Evolutionary conservation across 1,139 yeast species (phyloP), one percentile per base, ranked within the genome.

Genomic region (Pichia norvegensis): DNA sequence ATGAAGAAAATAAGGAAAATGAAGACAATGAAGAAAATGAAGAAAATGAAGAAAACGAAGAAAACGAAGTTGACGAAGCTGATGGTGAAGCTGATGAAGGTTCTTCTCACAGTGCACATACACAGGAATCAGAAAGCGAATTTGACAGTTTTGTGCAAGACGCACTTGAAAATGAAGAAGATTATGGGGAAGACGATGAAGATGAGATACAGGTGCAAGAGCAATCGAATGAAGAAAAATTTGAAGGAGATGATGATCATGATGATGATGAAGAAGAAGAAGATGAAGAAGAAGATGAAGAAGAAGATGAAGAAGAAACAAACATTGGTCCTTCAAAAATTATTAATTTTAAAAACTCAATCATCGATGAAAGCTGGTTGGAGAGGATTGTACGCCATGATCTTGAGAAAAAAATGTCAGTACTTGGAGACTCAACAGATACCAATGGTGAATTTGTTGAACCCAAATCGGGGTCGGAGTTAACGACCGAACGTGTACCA

Each of bases 371-470:
- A 7, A 16, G 23, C 7, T 46, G 38, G 20, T n/a, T 46, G 3
- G 41, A 35, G 33, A 27, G 38, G 14, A 36, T 46, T 13, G 46
- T 44, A 10, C 42, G 44, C 10, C 29, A 39, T 4, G 50, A 44
- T 38, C 19, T 47, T 6, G 38, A 42, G 14, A 44, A 44, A 21
- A 47, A 47, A 17, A 20, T 47, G 6, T 36, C 40, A 7, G 44
- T 47, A 5, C 29, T 47, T 5, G 43, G 47, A 2, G 45, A 47
- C 11, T 36, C 43, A 10, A 27, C 25, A 3, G 36, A 33, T 3
- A 10, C 20, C 14, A 29, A 20, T 11, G 35, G 37, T 13, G 38
- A 41, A 21, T 25, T 25, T 14, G 47, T 39, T 13, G 43, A 39
- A 20, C 33, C 17, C 1, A 21, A 45, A 7, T 22, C 16, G 10